Evolutionary conservation across 257 asterid species (phyloP).

Genomic region (Haberlea rhodopensis): DNA sequence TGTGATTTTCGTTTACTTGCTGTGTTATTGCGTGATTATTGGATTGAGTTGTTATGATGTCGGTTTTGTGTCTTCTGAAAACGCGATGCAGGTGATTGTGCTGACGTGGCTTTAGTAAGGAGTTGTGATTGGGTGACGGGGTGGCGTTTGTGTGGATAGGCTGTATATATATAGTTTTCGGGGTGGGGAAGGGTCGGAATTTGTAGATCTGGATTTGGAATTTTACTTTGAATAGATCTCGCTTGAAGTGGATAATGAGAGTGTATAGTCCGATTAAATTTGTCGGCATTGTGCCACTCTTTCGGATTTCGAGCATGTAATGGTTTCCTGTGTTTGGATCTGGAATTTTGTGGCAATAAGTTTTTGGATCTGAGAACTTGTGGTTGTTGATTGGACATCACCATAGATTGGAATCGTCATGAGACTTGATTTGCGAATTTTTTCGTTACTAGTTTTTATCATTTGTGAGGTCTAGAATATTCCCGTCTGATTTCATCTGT

Average conservation of each 20-base stretch:
- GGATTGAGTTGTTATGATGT: neutral
- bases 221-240: constrained; percentile 22
- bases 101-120: neutral
- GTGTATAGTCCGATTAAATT: constrained; percentile 13
- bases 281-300: constrained; percentile 12
- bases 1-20: neutral
- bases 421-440: neutral
- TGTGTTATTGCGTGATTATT: neutral
- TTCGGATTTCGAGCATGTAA: constrained; percentile 9
- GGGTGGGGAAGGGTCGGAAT: neutral
- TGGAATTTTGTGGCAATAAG: constrained; percentile 3
- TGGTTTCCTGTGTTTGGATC: constrained; percentile 14
- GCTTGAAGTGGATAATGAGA: constrained; percentile 13
- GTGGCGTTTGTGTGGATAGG: constrained; percentile 7
- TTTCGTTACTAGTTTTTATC: neutral
- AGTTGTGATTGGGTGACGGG: constrained; percentile 12
- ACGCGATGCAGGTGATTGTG: constrained; percentile 3
- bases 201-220: constrained; percentile 22
- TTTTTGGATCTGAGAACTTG: constrained; percentile 16
- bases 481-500: neutral
- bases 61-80: neutral
- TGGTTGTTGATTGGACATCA: neutral
- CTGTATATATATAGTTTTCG: neutral
- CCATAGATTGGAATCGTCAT: neutral
- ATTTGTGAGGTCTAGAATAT: neutral